phyloP scores from a whole-genome alignment of 306 rosid genomes.

The Corylus heterophylla region DNA sequence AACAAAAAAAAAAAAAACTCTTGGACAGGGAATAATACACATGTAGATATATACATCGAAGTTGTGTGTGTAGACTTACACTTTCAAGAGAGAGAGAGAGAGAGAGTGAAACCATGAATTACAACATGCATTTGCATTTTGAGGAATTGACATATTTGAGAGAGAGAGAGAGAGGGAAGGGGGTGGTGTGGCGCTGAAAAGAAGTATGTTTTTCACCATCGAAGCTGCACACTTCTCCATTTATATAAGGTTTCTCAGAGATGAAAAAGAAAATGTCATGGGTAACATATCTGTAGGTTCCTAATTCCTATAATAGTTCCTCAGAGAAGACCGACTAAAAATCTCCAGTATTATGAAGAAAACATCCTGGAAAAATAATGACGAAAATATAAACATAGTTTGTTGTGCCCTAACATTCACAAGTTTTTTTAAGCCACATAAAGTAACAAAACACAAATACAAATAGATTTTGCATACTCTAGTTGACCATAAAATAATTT shows the following conservation, averaged over 20 bases:
- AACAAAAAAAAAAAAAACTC: constrained; percentile 21
- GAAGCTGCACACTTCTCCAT: too few species aligned
- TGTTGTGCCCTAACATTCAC: background rate
- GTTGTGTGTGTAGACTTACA: background rate
- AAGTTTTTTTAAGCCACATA: background rate
- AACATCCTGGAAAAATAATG: too few species aligned
- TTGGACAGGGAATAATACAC: constrained; percentile 9
- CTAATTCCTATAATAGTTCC: background rate
- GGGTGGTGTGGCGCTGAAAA: too few species aligned
- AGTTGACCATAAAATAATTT: background rate
- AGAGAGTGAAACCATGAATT: too few species aligned
- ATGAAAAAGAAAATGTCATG: too few species aligned
- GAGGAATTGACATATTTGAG: too few species aligned
- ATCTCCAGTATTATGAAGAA: background rate
- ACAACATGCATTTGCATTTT: too few species aligned
- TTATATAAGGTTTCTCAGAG: too few species aligned
- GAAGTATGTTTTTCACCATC: background rate
- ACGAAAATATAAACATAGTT: too few species aligned
- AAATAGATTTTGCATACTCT: background rate
- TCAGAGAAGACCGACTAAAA: background rate
- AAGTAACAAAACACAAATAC: background rate
- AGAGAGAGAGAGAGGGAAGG: too few species aligned
- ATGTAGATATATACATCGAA: background rate
- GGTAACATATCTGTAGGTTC: too few species aligned
- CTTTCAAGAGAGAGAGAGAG: background rate